Base-by-base conservation (phyloP, 345 rosid genomes). In the rapeseed (Brassica napus) region DNA sequence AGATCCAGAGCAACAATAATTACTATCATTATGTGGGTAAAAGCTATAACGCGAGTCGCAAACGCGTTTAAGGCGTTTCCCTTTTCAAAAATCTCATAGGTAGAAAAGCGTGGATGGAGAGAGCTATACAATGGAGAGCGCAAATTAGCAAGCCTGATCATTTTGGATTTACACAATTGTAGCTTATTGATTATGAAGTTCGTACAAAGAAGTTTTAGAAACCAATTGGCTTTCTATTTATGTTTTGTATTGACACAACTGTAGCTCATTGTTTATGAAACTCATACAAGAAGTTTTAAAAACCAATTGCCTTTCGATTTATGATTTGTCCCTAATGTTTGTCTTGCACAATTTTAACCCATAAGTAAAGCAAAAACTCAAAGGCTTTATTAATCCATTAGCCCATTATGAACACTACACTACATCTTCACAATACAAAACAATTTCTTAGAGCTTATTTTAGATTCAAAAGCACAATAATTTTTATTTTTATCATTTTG, bases 1-100 rank as follows among this genome's bases (percentile, higher is more conserved):
- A 73, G 26, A 75, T 68, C 72, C 80, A 84, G 44, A 85, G 78
- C 24, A 83, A 84, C 6, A 76, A 76, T 76, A 85, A 83, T 61
- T 77, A 72, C 54, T 88, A 86, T 65, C 85, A 82, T 70, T 74
- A 82, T 63, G 76, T 78, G 60, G 68, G 83, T 71, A 81, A 76
- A 81, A 75, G 67, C 52, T 80, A 49, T 73, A 68, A 80, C 72
- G 72, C 76, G 44, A 75, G 1, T 70, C 31, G 4, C 52, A 75
- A 70, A 69, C 79, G 72, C 78, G 68, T 54, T 75, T 69, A 74
- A 55, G 15, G 76, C 68, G 61, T 63, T 80, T 44, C 30, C 6
- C 1, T 28, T 34, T 31, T 0, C 4, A 75, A 65, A n/a, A 9
- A 24, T 55, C 65, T 4, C 4, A 9, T 21, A 10, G 73, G 62